Conservation (phyloP, 75 land plant genomes). For the Pseudotsuga menziesii region DNA sequence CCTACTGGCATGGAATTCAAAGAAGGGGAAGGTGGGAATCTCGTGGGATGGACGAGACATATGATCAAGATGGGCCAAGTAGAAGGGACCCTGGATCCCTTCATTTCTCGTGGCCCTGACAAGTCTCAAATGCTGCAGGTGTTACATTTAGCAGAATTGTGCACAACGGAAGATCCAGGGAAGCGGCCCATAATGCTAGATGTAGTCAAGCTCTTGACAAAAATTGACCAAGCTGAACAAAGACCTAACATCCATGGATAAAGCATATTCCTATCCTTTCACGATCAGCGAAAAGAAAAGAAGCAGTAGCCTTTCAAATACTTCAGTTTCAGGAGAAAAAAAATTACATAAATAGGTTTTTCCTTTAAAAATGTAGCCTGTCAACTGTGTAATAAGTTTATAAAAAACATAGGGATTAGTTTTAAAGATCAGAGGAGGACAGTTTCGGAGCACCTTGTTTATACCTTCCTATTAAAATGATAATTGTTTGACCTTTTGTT, state of each 20-base stretch:
- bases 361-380: too few species aligned
- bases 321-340: too few species aligned
- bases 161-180: slow-evolving; percentile 53
- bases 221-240: slow-evolving; percentile 13
- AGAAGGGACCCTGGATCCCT: slow-evolving; percentile 38
- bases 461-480: too few species aligned
- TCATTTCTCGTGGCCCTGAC: slow-evolving; percentile 18
- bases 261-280: neutral
- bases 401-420: too few species aligned
- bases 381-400: too few species aligned
- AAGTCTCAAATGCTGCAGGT: slow-evolving; percentile 44
- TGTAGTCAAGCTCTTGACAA: slow-evolving; percentile 43
- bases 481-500: too few species aligned
- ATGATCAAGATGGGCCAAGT: slow-evolving; percentile 31
- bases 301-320: neutral
- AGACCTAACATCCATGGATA: neutral
- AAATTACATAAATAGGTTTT: too few species aligned
- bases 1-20: slow-evolving; percentile 62
- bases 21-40: slow-evolving; percentile 55
- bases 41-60: slow-evolving; percentile 64
- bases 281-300: neutral
- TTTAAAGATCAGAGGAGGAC: too few species aligned
- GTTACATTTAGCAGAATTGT: slow-evolving; percentile 31
- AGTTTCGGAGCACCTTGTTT: too few species aligned
- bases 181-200: slow-evolving; percentile 57